These are phyloP conservation scores for Marsdenia floribunda DNA, from an alignment of 257 asterid genomes.

Conservation along the genomic window DNA sequence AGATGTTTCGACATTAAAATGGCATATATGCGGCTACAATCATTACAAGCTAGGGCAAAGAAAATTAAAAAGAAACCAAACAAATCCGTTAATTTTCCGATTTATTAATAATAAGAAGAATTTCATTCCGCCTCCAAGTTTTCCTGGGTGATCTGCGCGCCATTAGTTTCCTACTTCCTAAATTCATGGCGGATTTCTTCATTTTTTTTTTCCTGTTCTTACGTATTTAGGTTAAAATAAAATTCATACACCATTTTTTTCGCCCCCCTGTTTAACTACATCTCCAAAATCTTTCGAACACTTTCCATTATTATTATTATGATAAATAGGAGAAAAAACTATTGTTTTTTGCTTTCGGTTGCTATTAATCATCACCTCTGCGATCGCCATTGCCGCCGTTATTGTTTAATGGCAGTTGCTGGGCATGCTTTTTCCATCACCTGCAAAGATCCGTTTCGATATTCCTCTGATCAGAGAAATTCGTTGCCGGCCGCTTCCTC, in stretches of 20 bases:
- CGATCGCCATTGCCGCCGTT: slow-evolving; percentile 20
- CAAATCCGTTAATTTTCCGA: neutral
- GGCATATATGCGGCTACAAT: neutral
- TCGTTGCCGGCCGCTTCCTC: neutral
- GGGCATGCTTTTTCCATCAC: slow-evolving; percentile 13
- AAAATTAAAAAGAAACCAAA: neutral
- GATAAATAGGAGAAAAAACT: slow-evolving; percentile 42
- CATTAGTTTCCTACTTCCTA: neutral
- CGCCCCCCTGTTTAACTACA: neutral
- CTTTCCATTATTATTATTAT: slow-evolving; percentile 35
- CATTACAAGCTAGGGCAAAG: slow-evolving; percentile 5
- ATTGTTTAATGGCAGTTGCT: slow-evolving; percentile 51
- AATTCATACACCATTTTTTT: neutral
- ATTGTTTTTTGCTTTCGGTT: slow-evolving; percentile 6
- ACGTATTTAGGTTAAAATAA: neutral
- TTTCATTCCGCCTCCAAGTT: neutral
- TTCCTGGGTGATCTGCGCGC: neutral
- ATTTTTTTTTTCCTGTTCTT: neutral
- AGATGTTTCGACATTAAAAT: neutral
- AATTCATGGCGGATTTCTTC: neutral
- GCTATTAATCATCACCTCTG: slow-evolving; percentile 13
- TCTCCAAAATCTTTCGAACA: neutral
- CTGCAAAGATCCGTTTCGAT: slow-evolving; percentile 6
- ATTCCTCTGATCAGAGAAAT: neutral
- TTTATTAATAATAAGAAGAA: neutral